Evolutionary conservation across 805 yeast genomes (phyloP).

Genomic region (Candida tammaniensis): DNA sequence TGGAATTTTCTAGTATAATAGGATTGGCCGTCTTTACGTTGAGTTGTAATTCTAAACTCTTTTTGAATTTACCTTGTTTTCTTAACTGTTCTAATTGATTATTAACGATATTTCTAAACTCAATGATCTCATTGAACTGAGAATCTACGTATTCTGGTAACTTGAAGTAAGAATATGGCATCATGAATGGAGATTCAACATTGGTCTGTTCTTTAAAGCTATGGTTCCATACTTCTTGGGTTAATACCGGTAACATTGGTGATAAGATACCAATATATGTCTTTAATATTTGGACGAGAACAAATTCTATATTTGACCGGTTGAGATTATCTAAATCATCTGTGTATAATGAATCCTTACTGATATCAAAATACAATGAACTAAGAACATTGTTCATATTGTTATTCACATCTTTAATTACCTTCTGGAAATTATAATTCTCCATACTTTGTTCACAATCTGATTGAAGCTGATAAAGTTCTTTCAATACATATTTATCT

Average conservation of each 20-base stretch:
- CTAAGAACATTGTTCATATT: constrained; percentile 77
- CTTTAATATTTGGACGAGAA: constrained; percentile 54
- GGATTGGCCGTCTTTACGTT: constrained; percentile 16
- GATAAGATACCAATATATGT: constrained; percentile 66
- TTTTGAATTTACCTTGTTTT: constrained; percentile 47
- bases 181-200: constrained; percentile 45
- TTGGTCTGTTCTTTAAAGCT: constrained; percentile 53
- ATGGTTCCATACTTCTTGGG: constrained; percentile 96
- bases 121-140: constrained; percentile 47
- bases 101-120: constrained; percentile 48
- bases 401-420: constrained; percentile 62
- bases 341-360: constrained; percentile 83
- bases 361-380: constrained; percentile 79
- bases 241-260: constrained; percentile 79
- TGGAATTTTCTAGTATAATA: constrained; percentile 18
- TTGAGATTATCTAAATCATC: constrained; percentile 46
- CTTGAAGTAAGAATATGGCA: constrained; percentile 37
- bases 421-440: constrained; percentile 63
- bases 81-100: constrained; percentile 57
- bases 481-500: constrained; percentile 64
- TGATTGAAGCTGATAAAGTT: constrained; percentile 46
- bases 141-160: constrained; percentile 36
- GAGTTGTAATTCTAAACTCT: constrained; percentile 59
- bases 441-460: constrained; percentile 46
- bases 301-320: constrained; percentile 65